Percentiles rank a stretch among this genome's conserved stretches.
These are phyloP conservation scores for Fraxinus baroniana DNA, from an alignment of 305 asterid species.

Conservation along the genomic window DNA sequence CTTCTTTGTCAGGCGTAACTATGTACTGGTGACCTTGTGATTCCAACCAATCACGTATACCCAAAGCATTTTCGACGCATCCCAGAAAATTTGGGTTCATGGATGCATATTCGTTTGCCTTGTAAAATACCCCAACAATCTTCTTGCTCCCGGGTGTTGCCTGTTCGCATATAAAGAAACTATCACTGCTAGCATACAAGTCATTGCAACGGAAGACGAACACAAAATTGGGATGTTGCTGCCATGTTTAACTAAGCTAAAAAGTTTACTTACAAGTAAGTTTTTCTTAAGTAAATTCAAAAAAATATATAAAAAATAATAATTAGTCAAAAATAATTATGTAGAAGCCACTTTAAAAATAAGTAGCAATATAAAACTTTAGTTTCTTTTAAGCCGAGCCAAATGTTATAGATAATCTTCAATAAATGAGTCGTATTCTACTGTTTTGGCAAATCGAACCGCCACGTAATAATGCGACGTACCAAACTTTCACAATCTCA, in stretches of 20 bases:
- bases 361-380: neutral
- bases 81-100: conserved; percentile 88
- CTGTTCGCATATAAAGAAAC: conserved; percentile 31
- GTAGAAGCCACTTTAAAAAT: neutral
- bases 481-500: conserved; percentile 18
- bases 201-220: neutral
- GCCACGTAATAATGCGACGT: conserved; percentile 28
- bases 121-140: conserved; percentile 93
- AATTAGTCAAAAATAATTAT: neutral
- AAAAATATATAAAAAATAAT: neutral
- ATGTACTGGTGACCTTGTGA: conserved; percentile 82
- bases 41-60: conserved; percentile 90
- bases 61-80: conserved; percentile 79
- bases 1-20: conserved; percentile 89
- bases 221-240: neutral
- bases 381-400: neutral
- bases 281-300: neutral
- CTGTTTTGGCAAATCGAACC: neutral
- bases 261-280: neutral
- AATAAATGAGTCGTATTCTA: neutral
- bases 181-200: neutral
- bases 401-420: neutral
- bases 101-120: conserved; percentile 79
- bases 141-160: conserved; percentile 91
- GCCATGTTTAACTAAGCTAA: neutral